Base-by-base conservation (phyloP, 1,284 basidiomycete species). In the Ceratobasidium sp. region DNA sequence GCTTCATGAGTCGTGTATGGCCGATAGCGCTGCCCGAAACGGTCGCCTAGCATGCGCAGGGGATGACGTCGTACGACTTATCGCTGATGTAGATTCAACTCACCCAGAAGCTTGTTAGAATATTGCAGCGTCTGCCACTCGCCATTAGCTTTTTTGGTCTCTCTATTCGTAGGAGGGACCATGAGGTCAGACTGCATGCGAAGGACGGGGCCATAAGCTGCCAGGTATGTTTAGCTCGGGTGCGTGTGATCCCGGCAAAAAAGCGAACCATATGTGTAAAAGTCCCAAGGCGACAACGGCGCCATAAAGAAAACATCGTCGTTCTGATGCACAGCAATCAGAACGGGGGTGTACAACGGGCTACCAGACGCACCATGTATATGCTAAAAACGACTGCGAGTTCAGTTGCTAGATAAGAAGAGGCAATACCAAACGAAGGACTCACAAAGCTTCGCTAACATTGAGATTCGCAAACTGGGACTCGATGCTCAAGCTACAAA, bases 161-260 rank as follows among this genome's bases (percentile, higher is more conserved):
- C 51, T 60, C 60, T n/a, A 54, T 63, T 51, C 49, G 62, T 61
- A n/a, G 74, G 74, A 21, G 58, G 49, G 8, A 75, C 71, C 46
- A 75, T 53, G 42, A 75, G 59, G 48, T 74, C 73, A n/a, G 74
- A 72, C 63, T 75, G 74, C 67, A 75, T 74, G 18, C 72, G 70
- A 11, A 75, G 72, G 21, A 75, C 60, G 9, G 66, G 70, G 36
- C 74, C 74, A 40, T 59, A 70, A 25, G 63, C 74, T 75, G 51
- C 53, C 23, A 72, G 21, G 25, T 33, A 40, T 46, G 21, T 6
- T 73, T 4, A 72, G 51, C n/a, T 0, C 5, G 21, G 36, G 23
- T 2, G n/a, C 16, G 46, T 42, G 5, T 59, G 49, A 59, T 63
- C 54, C 21, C 23, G 25, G 23, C 21, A 33, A 16, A 59, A 61